Evolutionary conservation across 768 basidiomycete genomes (phyloP).

Genomic region (Leccinum rimulosum): DNA sequence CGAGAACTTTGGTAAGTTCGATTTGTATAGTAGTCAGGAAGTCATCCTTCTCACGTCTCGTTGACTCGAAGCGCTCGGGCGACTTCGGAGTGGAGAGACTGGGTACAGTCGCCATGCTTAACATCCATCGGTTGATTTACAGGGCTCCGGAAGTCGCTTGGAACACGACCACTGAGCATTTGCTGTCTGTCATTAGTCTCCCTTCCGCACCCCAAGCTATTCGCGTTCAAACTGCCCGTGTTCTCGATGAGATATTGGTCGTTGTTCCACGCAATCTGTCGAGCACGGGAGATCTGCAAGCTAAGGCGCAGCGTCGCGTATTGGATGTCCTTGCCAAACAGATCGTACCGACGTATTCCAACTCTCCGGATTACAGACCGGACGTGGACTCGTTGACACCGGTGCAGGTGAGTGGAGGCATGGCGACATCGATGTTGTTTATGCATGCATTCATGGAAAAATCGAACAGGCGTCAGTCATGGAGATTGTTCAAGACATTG

Average conservation of each 20-base stretch:
- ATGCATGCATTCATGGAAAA: too few relatives aligned
- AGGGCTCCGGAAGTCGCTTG: slow-evolving; percentile 83
- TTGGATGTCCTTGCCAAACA: slow-evolving; percentile 84
- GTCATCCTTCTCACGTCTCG: slow-evolving; percentile 2
- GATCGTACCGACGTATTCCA: slow-evolving; percentile 43
- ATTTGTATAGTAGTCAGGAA: neutral
- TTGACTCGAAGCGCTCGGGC: slow-evolving; percentile 62
- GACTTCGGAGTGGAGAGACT: slow-evolving; percentile 94
- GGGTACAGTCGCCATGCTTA: slow-evolving; percentile 74
- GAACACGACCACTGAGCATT: slow-evolving; percentile 76
- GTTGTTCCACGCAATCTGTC: slow-evolving; percentile 71
- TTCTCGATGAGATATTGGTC: slow-evolving; percentile 80
- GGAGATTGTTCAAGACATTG: too few relatives aligned
- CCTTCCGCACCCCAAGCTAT: slow-evolving; percentile 70
- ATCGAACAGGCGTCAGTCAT: too few relatives aligned
- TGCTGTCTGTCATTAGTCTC: slow-evolving; percentile 73
- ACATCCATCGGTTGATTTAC: slow-evolving; percentile 84
- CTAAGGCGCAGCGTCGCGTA: slow-evolving; percentile 74
- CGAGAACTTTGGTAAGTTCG: slow-evolving; percentile 65
- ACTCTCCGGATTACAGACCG: too few relatives aligned
- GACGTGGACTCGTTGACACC: too few relatives aligned
- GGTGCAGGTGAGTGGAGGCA: too few relatives aligned
- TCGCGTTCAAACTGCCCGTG: slow-evolving; percentile 84
- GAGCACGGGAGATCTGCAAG: slow-evolving; percentile 59
- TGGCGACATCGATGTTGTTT: too few relatives aligned